Evolutionary conservation across 169 alveolate genomes (phyloP).

Genomic region (Babesia microti): DNA sequence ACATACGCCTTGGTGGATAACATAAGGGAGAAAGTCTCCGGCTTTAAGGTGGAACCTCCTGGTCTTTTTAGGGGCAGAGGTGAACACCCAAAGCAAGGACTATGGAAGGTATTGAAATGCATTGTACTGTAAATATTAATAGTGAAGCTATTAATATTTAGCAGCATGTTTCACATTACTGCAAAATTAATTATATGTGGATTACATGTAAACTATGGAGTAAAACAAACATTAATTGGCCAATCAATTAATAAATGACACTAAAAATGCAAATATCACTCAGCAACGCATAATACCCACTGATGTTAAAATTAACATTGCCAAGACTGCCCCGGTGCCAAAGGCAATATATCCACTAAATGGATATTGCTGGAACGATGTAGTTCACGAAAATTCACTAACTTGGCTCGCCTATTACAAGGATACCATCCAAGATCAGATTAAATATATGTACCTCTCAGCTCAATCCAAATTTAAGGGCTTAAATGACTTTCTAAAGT

Average conservation of each 20-base stretch:
- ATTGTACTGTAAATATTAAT: not conserved
- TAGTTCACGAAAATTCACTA: slow-evolving; percentile 87
- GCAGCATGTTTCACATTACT: not conserved
- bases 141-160: not conserved
- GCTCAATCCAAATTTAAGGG: slow-evolving; percentile 93
- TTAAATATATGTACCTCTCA: slow-evolving; percentile 85
- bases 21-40: slow-evolving; percentile 84
- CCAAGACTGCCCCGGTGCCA: slow-evolving; percentile 92
- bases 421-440: slow-evolving; percentile 83
- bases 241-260: too few relatives aligned
- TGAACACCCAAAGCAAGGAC: slow-evolving; percentile 96
- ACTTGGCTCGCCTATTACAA: slow-evolving; percentile 93
- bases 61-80: slow-evolving; percentile 99
- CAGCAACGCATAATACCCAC: slow-evolving; percentile 80
- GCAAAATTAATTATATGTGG: too few relatives aligned
- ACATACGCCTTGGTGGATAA: slow-evolving; percentile 67
- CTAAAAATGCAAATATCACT: too few relatives aligned
- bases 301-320: slow-evolving; percentile 85
- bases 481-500: slow-evolving; percentile 86
- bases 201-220: too few relatives aligned
- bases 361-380: slow-evolving; percentile 96
- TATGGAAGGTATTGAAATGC: slow-evolving; percentile 46
- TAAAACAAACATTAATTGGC: too few relatives aligned
- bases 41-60: slow-evolving; percentile 93
- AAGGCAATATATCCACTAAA: slow-evolving; percentile 66